Evolutionary conservation across 192 early-diverging fungal genomes (phyloP).

Genomic region (Mortierella alpina): DNA sequence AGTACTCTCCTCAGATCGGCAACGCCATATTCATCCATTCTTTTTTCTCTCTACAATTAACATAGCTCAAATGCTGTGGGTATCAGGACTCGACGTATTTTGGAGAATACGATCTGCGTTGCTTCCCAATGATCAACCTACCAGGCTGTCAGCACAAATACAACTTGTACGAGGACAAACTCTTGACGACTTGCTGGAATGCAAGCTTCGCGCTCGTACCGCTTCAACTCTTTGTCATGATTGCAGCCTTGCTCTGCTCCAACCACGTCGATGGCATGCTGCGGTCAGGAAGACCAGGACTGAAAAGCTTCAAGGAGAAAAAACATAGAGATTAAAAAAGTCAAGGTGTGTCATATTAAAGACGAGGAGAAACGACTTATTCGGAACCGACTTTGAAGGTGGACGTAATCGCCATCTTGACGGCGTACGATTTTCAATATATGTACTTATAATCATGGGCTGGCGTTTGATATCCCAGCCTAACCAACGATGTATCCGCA

Average conservation of each 20-base stretch:
- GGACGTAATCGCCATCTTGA: too few relatives aligned
- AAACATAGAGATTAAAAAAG: neutral
- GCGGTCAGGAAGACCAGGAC: conserved; percentile 36
- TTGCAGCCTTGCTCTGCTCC: conserved; percentile 45
- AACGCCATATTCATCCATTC: neutral
- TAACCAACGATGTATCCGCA: too few relatives aligned
- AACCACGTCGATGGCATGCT: conserved; percentile 53
- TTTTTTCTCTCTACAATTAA: too few relatives aligned
- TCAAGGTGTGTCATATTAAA: too few relatives aligned
- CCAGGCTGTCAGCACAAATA: conserved; percentile 56
- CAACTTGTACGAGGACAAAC: conserved; percentile 25
- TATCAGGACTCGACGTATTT: conserved; percentile 38
- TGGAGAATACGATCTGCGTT: conserved; percentile 49
- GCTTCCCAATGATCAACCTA: conserved; percentile 53
- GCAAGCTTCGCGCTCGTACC: conserved; percentile 41
- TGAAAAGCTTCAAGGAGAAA: conserved; percentile 51
- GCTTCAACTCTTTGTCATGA: conserved; percentile 51
- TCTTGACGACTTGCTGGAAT: conserved; percentile 38
- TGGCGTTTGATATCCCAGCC: too few relatives aligned
- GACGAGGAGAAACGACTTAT: too few relatives aligned
- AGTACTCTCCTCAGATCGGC: neutral
- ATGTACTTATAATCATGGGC: too few relatives aligned
- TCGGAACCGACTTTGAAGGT: too few relatives aligned
- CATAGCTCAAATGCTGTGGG: conserved; percentile 58
- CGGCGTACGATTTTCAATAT: too few relatives aligned